Evolutionary conservation across 2,329 filamentous ascomycete genomes (phyloP).

Genomic region (Microcera coccophila): DNA sequence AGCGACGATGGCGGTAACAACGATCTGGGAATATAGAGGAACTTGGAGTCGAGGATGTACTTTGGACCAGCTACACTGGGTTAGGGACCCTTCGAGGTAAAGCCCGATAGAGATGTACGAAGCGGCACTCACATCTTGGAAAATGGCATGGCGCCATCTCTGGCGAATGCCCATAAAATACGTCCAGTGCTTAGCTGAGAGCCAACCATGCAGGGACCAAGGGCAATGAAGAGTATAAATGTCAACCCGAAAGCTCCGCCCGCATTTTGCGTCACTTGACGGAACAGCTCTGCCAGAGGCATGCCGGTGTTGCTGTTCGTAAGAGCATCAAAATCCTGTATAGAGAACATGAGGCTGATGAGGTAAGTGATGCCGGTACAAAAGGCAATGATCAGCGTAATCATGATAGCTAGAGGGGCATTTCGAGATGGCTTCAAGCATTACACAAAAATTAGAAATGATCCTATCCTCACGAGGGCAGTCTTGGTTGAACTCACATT

Average conservation of each 20-base stretch:
- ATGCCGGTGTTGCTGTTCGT: slow-evolving; percentile 40
- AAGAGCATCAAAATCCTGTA: slow-evolving; percentile 44
- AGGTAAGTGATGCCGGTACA: slow-evolving; percentile 47
- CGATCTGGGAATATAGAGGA: slow-evolving; percentile 37
- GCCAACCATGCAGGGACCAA: slow-evolving; percentile 39
- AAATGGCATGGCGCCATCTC: slow-evolving; percentile 40
- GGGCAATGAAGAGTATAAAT: slow-evolving; percentile 40
- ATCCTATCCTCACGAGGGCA: not conserved
- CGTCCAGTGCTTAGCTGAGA: slow-evolving; percentile 34
- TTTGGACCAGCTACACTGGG: slow-evolving; percentile 30
- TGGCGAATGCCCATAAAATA: slow-evolving; percentile 41
- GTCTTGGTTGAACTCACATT: slow-evolving; percentile 33
- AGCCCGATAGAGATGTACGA: too few relatives aligned
- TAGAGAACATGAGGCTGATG: slow-evolving; percentile 49
- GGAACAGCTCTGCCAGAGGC: slow-evolving; percentile 44
- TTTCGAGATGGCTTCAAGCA: slow-evolving; percentile 33
- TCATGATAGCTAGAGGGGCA: slow-evolving; percentile 36
- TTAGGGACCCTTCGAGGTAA: not conserved
- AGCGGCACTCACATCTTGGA: slow-evolving; percentile 23
- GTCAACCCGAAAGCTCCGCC: slow-evolving; percentile 41
- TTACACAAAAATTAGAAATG: not conserved
- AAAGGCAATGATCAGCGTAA: slow-evolving; percentile 49
- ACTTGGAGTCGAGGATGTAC: slow-evolving; percentile 34
- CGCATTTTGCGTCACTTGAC: slow-evolving; percentile 38
- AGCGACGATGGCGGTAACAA: slow-evolving; percentile 33